A percentile compares a stretch with the other conserved stretches of the same genome.
Evolutionary conservation across 805 yeast species (phyloP).

Genomic region (Danielia oregonensis): DNA sequence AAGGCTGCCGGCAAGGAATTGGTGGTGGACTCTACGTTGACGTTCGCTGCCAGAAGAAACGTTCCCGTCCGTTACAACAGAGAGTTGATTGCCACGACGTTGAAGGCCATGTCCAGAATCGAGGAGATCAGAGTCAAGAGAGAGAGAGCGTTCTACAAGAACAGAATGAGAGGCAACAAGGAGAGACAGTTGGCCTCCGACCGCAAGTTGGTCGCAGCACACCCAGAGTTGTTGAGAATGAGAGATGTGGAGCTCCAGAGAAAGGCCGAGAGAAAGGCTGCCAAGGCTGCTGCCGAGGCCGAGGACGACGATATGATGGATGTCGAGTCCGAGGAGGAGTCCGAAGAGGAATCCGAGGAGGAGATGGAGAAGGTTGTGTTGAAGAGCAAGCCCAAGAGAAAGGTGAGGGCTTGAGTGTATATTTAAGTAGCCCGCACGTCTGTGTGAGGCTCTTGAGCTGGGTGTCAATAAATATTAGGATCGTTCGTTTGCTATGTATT

Average conservation of each 20-base stretch:
- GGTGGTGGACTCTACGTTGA: conserved; percentile 93
- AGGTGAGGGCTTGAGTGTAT: conserved; percentile 19
- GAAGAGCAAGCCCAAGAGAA: conserved; percentile 58
- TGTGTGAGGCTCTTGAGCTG: no score
- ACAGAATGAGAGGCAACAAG: conserved; percentile 97
- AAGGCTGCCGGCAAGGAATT: conserved; percentile 98
- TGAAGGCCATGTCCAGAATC: conserved; percentile 92
- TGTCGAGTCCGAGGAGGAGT: conserved; percentile 42
- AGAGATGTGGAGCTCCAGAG: conserved; percentile 89
- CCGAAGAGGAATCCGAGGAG: conserved; percentile 43
- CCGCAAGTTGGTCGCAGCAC: conserved; percentile 78
- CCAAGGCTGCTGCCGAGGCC: conserved; percentile 37
- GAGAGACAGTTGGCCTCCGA: conserved; percentile 82
- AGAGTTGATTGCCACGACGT: conserved; percentile 89
- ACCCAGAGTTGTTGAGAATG: conserved; percentile 86
- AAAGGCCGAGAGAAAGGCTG: conserved; percentile 67
- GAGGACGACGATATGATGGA: conserved; percentile 36
- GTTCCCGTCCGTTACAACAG: conserved; percentile 97
- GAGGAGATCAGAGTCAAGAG: conserved; percentile 95
- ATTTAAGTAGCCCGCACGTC: conserved; percentile 1
- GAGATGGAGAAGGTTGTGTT: conserved; percentile 55
- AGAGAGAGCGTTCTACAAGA: conserved; percentile 98
- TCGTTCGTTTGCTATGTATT: no score
- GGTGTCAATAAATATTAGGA: no score
- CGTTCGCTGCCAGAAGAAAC: conserved; percentile 96